A percentile compares a stretch with the other conserved stretches of the same genome.
Evolutionary conservation across 2,329 filamentous ascomycete species (phyloP).

Genomic region (Aspergillus hiratsukae): DNA sequence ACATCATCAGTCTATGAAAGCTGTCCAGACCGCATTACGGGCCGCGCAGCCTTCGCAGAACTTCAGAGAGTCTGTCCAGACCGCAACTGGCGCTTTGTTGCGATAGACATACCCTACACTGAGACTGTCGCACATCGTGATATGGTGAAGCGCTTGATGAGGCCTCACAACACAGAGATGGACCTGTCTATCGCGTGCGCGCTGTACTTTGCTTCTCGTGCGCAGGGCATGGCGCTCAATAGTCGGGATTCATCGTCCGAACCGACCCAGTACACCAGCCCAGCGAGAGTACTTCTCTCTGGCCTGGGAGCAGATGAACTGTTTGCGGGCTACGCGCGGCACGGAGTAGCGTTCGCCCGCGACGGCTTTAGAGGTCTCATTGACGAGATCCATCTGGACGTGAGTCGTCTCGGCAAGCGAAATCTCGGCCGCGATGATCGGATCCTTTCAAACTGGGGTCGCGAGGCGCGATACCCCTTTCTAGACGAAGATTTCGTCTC

Average conservation of each 20-base stretch:
- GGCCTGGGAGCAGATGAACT: conserved; percentile 94
- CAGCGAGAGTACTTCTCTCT: conserved; percentile 79
- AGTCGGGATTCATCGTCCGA: conserved; percentile 22
- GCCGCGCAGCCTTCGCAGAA: conserved; percentile 73
- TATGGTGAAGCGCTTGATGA: conserved; percentile 71
- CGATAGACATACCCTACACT: conserved; percentile 72
- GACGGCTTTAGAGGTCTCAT: conserved; percentile 67
- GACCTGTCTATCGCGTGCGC: conserved; percentile 91
- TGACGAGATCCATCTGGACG: conserved; percentile 79
- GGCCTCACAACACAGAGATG: conserved; percentile 97
- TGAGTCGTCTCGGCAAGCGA: conserved; percentile 80
- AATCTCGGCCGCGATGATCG: conserved; percentile 93
- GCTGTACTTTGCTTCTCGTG: conserved; percentile 89
- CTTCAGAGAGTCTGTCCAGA: conserved; percentile 63
- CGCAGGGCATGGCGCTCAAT: conserved; percentile 49
- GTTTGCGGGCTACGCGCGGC: conserved; percentile 87
- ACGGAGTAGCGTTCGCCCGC: conserved; percentile 69
- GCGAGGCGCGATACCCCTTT: conserved; percentile 84
- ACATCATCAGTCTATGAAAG: conserved; percentile 59
- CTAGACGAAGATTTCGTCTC: conserved; percentile 82
- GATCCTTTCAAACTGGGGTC: conserved; percentile 82
- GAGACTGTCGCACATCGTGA: conserved; percentile 67
- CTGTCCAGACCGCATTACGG: conserved; percentile 88
- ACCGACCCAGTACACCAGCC: conserved; percentile 54
- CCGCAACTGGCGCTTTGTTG: conserved; percentile 76